Conservation (phyloP, 2,329 filamentous ascomycete genomes). For the Sordariomycetes sp. region DNA sequence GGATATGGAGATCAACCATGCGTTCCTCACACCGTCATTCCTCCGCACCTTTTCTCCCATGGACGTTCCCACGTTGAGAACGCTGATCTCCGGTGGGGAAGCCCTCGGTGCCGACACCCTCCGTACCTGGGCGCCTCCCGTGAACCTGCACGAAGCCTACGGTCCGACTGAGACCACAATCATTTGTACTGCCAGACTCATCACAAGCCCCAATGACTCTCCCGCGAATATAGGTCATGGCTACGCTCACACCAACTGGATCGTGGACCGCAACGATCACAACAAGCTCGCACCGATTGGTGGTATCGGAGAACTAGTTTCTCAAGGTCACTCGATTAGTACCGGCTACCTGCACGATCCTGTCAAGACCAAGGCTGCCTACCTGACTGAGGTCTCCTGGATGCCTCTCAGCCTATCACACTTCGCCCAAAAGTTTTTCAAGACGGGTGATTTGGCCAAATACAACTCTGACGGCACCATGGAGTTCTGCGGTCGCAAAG, state of each 20-base stretch:
- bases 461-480: slow-evolving; percentile 21
- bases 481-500: slow-evolving; percentile 37
- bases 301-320: slow-evolving; percentile 2
- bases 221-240: slow-evolving; percentile 2
- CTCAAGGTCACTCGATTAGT: slow-evolving; percentile 2
- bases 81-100: slow-evolving; percentile 6
- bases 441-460: slow-evolving; percentile 6
- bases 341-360: slow-evolving; percentile 1
- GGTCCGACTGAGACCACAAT: not conserved
- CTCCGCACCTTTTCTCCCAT: slow-evolving; percentile 4
- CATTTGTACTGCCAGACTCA: slow-evolving; percentile 4
- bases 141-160: slow-evolving; percentile 2
- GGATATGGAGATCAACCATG: slow-evolving; percentile 4
- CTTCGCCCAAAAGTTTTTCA: slow-evolving; percentile 3
- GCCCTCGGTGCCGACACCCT: slow-evolving; percentile 1
- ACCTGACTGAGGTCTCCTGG: slow-evolving; percentile 1
- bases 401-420: not conserved
- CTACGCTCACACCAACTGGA: slow-evolving; percentile 1
- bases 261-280: slow-evolving; percentile 2
- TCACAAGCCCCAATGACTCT: not conserved
- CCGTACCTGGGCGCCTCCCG: slow-evolving; percentile 3
- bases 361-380: not conserved
- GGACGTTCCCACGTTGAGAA: slow-evolving; percentile 4
- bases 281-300: slow-evolving; percentile 2
- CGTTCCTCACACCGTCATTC: slow-evolving; percentile 7